A percentile compares a stretch with the other conserved stretches of the same genome.
These are phyloP conservation scores for Madurella fahalii DNA, from an alignment of 2,329 filamentous ascomycete species.

Conservation along the genomic window DNA sequence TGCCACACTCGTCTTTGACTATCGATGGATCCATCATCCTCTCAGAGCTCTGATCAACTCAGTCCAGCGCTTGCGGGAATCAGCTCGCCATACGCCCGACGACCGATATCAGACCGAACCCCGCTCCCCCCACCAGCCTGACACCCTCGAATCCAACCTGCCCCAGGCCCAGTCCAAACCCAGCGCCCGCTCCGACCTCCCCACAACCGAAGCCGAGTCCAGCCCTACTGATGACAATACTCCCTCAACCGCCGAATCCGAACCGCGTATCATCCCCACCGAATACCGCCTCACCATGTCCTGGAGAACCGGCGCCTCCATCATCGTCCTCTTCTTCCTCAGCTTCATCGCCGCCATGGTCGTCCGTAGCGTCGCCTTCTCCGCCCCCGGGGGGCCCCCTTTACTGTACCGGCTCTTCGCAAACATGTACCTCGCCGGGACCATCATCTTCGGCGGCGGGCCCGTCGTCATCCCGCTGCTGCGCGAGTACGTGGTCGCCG, in stretches of 20 bases:
- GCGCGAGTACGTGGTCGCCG: conserved; percentile 58
- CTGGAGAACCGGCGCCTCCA: conserved; percentile 41
- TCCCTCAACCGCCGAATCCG: conserved; percentile 9
- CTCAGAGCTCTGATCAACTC: conserved; percentile 7
- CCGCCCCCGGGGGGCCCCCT: conserved; percentile 30
- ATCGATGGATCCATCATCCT: conserved; percentile 44
- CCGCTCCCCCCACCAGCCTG: background rate
- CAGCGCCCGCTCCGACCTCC: background rate
- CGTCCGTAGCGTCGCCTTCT: conserved; percentile 38
- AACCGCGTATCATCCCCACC: conserved; percentile 32
- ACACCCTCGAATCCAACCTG: background rate
- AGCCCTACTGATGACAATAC: background rate
- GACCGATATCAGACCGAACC: background rate
- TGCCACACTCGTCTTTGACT: conserved; percentile 53
- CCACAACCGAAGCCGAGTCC: background rate
- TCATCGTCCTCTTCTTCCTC: conserved; percentile 48
- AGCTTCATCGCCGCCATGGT: conserved; percentile 56
- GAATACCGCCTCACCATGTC: conserved; percentile 31
- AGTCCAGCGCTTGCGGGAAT: background rate
- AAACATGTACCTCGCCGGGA: conserved; percentile 71
- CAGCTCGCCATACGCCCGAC: background rate
- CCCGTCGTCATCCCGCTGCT: conserved; percentile 63
- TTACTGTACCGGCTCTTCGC: conserved; percentile 60
- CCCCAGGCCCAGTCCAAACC: background rate
- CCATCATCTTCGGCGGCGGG: conserved; percentile 62